A percentile compares a stretch with the other conserved stretches of the same genome.
These are phyloP conservation scores for Turnera subulata DNA, from an alignment of 345 rosid species.

Conservation along the genomic window DNA sequence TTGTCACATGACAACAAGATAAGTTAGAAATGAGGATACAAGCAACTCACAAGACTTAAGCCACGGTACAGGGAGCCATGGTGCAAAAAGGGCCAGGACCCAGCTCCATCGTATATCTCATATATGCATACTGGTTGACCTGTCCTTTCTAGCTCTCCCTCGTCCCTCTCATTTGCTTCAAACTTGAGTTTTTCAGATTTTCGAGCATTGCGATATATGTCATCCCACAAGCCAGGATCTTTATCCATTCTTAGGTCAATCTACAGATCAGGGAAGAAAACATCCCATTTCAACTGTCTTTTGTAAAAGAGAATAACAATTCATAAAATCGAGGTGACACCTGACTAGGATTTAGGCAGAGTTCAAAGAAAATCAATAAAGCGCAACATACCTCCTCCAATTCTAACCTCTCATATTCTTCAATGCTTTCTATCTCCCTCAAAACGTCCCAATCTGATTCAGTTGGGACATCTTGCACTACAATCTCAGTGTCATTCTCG, in stretches of 20 bases:
- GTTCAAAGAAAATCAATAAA: not conserved
- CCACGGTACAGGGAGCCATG: conserved; percentile 96
- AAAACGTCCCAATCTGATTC: conserved; percentile 66
- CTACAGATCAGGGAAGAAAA: conserved; percentile 40
- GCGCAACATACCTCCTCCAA: conserved; percentile 64
- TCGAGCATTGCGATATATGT: conserved; percentile 83
- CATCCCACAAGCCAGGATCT: conserved; percentile 72
- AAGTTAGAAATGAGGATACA: conserved; percentile 5
- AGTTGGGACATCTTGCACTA: conserved; percentile 50
- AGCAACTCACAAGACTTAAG: conserved; percentile 78
- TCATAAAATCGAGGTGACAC: not conserved
- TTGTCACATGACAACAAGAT: not conserved
- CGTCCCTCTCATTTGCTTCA: conserved; percentile 92
- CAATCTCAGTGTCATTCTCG: conserved; percentile 38
- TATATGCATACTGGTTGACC: conserved; percentile 94
- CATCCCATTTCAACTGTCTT: conserved; percentile 19
- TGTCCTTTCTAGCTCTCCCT: conserved; percentile 97
- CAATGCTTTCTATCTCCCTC: conserved; percentile 53
- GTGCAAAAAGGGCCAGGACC: conserved; percentile 95
- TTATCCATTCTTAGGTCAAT: conserved; percentile 83
- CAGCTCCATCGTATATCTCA: conserved; percentile 83
- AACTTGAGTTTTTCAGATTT: conserved; percentile 81
- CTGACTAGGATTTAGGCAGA: not conserved
- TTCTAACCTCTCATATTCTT: conserved; percentile 79
- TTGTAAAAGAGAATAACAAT: conserved; percentile 3